Conservation (phyloP, 1,139 yeast species). For the Pichia sp. region DNA sequence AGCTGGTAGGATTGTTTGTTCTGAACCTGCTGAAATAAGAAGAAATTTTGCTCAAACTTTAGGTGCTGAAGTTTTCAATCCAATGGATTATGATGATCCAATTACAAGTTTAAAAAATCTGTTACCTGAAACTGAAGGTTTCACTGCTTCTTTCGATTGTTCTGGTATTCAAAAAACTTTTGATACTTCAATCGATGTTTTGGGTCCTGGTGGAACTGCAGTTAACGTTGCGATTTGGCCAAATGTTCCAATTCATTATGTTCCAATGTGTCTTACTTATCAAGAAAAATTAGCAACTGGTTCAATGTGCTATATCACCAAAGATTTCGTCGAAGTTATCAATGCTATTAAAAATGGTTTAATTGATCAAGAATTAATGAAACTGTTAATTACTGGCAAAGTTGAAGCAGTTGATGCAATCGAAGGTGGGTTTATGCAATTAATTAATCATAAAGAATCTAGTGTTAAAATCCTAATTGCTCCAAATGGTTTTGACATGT, state of each 20-base stretch:
- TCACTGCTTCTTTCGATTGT: slow-evolving; percentile 53
- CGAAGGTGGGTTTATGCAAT: slow-evolving; percentile 33
- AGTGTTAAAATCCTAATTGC: slow-evolving; percentile 36
- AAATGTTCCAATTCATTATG: slow-evolving; percentile 31
- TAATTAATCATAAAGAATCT: slow-evolving; percentile 34
- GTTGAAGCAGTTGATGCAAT: slow-evolving; percentile 34
- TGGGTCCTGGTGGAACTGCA: slow-evolving; percentile 55
- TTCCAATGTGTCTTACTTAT: slow-evolving; percentile 37
- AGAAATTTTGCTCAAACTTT: slow-evolving; percentile 45
- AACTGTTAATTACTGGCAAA: slow-evolving; percentile 33
- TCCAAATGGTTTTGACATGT: slow-evolving; percentile 25
- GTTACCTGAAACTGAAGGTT: slow-evolving; percentile 47
- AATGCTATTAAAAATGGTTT: slow-evolving; percentile 31
- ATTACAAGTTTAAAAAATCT: slow-evolving; percentile 34
- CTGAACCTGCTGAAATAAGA: slow-evolving; percentile 54
- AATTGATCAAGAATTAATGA: slow-evolving; percentile 29
- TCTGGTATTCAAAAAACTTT: slow-evolving; percentile 55
- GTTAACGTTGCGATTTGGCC: slow-evolving; percentile 62
- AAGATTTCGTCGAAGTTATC: slow-evolving; percentile 36
- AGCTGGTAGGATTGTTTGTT: slow-evolving; percentile 47
- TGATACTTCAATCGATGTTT: slow-evolving; percentile 43
- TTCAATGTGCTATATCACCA: slow-evolving; percentile 36
- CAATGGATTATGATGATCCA: slow-evolving; percentile 34
- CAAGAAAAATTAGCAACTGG: slow-evolving; percentile 37
- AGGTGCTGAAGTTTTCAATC: slow-evolving; percentile 47